A percentile compares a stretch with the other conserved stretches of the same genome.
Conservation (phyloP, 768 basidiomycete genomes). For the Psilocybe cubensis region DNA sequence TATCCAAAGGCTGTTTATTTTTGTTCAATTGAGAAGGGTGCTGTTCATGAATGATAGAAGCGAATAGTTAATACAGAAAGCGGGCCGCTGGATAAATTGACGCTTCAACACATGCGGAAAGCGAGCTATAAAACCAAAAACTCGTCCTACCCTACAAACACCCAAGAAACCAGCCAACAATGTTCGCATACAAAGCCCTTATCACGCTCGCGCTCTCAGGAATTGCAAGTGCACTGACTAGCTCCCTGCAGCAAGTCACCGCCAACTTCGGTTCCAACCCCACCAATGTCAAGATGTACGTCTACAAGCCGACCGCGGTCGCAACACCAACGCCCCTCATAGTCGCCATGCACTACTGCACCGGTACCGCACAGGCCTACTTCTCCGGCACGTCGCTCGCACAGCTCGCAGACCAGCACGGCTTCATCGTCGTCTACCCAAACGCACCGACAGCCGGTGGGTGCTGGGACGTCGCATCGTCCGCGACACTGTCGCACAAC, state of each 20-base stretch:
- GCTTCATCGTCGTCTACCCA: slow-evolving; percentile 57
- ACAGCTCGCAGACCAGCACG: slow-evolving; percentile 51
- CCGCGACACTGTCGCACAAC: slow-evolving; percentile 54
- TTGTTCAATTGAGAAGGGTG: too few relatives aligned
- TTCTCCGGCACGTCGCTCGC: slow-evolving; percentile 51
- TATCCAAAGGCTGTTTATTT: too few relatives aligned
- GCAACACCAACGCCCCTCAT: slow-evolving; percentile 45
- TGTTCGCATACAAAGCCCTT: slow-evolving; percentile 15
- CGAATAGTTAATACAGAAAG: too few relatives aligned
- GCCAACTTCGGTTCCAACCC: slow-evolving; percentile 55
- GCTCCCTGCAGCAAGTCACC: slow-evolving; percentile 39
- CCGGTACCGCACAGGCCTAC: slow-evolving; percentile 53
- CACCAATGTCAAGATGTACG: slow-evolving; percentile 49
- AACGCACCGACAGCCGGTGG: slow-evolving; percentile 42
- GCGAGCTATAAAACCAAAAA: too few relatives aligned
- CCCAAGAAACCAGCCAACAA: too few relatives aligned
- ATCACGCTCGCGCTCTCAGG: slow-evolving; percentile 2
- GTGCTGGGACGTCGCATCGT: slow-evolving; percentile 57
- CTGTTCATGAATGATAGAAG: too few relatives aligned
- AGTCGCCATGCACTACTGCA: slow-evolving; percentile 57
- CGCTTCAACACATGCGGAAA: too few relatives aligned
- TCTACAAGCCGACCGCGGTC: slow-evolving; percentile 44
- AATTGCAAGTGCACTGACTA: slow-evolving; percentile 15
- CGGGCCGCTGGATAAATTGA: too few relatives aligned
- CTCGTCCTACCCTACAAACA: too few relatives aligned